A percentile compares a stretch with the other conserved stretches of the same genome.
These are phyloP conservation scores for Helotiales sp. DNA, from an alignment of 2,329 filamentous ascomycete species.

Conservation along the genomic window DNA sequence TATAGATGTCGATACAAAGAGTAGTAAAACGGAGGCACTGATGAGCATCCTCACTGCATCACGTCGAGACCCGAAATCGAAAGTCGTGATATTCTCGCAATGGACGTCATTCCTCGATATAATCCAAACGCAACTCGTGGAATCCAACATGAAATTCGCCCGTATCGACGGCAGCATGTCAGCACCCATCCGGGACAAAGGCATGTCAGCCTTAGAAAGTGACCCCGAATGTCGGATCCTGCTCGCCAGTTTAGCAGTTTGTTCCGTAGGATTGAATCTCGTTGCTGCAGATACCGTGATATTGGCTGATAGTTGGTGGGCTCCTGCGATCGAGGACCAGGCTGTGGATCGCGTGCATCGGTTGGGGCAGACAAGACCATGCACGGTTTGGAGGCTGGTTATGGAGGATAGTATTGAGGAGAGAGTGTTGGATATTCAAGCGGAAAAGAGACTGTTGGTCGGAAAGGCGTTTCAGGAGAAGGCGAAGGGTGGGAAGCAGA, in stretches of 20 bases:
- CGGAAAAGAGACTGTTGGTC: conserved; percentile 78
- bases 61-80: conserved; percentile 65
- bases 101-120: conserved; percentile 78
- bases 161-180: conserved; percentile 84
- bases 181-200: conserved; percentile 70
- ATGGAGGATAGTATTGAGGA: conserved; percentile 84
- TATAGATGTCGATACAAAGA: conserved; percentile 68
- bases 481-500: conserved; percentile 59
- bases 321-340: conserved; percentile 90
- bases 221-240: conserved; percentile 74
- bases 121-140: conserved; percentile 69
- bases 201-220: conserved; percentile 69
- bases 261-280: conserved; percentile 84
- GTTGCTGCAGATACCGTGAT: conserved; percentile 87
- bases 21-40: conserved; percentile 82
- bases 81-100: conserved; percentile 76
- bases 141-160: conserved; percentile 64
- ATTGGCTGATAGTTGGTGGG: conserved; percentile 87
- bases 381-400: conserved; percentile 79
- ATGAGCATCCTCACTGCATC: conserved; percentile 76
- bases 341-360: conserved; percentile 88
- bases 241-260: conserved; percentile 81
- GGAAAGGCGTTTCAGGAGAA: conserved; percentile 81
- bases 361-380: conserved; percentile 79
- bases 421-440: conserved; percentile 77